Base-by-base conservation (phyloP, 2,329 filamentous ascomycete genomes). In the Phialophora expanda region DNA sequence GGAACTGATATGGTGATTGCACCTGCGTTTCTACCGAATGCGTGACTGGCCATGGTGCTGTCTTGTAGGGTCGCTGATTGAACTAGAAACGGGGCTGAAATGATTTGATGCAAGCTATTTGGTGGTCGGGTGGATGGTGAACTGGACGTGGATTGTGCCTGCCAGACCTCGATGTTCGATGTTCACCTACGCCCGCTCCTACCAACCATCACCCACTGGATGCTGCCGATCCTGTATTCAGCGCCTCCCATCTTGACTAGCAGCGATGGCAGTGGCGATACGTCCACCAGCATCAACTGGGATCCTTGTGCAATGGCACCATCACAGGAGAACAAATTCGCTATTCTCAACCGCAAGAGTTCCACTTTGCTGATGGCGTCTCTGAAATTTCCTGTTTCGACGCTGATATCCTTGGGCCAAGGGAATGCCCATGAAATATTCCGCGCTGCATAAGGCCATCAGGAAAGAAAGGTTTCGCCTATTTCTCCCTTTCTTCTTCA, bases 1-100 rank as follows among this genome's bases (percentile, higher is more conserved):
- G 24, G n/a, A 12, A 48, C 12, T 44, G 66, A 34, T 48, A 67
- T 67, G n/a, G 44, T 67, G 55, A 65, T 20, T 26, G 50, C 20
- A 20, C 48, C 62, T 44, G 30, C 41, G n/a, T 62, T 30, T 30
- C 12, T 28, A 41, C 22, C 58, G 53, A 24, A 34, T 53, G 26
- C 17, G 32, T 28, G 53, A 32, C n/a, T 55, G 26, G 62, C 56
- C 50, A 60, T 51, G 38, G 30, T 57, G 54, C 28, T 6, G 38
- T 20, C 20, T 9, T 11, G 34, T 20, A 14, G 38, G 17, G 38
- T 44, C 38, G 38, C 6, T 44, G 38, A 44, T n/a, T 44, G 38
- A 44, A 44, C 17, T 6, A n/a, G 20, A 5, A 26, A 24, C 17
- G 24, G 24, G 24, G 14, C 20, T 26, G 14, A 20, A 5, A 53